Conservation (phyloP, 305 asterid species). For the Fraxinus nigra region DNA sequence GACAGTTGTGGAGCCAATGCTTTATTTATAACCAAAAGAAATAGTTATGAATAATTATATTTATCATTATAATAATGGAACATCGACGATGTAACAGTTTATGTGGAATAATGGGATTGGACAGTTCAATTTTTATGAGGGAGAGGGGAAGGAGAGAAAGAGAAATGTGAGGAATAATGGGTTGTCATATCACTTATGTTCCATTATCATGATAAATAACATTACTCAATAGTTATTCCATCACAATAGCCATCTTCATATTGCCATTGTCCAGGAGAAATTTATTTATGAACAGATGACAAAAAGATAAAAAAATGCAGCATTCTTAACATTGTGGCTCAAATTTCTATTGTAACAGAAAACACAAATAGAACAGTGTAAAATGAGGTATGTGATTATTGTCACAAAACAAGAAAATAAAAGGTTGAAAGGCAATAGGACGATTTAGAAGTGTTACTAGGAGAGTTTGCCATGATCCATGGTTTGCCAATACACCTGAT, state of each 20-base stretch:
- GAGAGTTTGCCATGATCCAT: neutral
- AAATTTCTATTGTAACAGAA: neutral
- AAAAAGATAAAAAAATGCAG: neutral
- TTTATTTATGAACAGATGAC: neutral
- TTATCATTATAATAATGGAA: no score
- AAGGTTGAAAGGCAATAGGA: neutral
- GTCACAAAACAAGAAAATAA: neutral
- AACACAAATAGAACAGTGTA: neutral
- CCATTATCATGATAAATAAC: no score
- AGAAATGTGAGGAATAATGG: no score
- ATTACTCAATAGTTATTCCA: neutral
- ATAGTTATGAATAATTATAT: neutral
- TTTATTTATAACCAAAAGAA: neutral
- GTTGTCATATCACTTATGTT: no score
- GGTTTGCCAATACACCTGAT: neutral
- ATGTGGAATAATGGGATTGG: no score
- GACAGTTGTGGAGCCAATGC: neutral
- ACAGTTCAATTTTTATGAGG: no score
- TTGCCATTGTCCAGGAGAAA: neutral
- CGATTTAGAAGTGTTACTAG: neutral
- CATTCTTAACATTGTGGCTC: neutral
- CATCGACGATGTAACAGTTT: no score
- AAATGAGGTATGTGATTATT: neutral
- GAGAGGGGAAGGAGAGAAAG: no score
- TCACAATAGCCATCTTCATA: neutral